These are phyloP conservation scores for Solanum bulbocastanum DNA, from an alignment of 257 asterid species.

Conservation along the genomic window DNA sequence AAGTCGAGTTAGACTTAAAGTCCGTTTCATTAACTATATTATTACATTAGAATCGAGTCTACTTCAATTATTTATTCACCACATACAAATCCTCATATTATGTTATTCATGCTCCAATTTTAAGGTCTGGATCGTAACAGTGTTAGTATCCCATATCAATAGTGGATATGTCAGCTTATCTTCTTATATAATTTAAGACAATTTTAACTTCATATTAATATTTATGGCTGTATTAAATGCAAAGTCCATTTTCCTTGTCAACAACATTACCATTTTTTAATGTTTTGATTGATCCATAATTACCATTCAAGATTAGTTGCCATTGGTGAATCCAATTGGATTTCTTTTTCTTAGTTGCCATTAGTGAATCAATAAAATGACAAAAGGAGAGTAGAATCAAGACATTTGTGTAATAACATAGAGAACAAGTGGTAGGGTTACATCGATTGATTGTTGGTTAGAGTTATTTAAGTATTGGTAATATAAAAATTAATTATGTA, in stretches of 20 bases:
- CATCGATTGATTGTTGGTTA: not conserved
- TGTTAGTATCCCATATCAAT: no score
- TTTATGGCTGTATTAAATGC: not conserved
- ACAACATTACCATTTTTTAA: not conserved
- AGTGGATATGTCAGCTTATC: not conserved
- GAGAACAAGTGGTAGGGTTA: not conserved
- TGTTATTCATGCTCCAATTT: no score
- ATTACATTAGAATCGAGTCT: not conserved
- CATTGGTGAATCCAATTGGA: not conserved
- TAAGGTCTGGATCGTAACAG: no score
- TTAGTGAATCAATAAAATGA: not conserved
- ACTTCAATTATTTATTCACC: not conserved
- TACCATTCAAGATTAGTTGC: not conserved
- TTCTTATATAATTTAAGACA: not conserved
- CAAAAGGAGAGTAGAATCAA: not conserved
- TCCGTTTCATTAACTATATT: not conserved
- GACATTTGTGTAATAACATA: not conserved
- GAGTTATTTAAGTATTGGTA: not conserved
- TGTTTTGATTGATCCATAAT: not conserved
- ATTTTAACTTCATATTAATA: not conserved
- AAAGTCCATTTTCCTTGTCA: not conserved
- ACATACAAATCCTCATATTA: not conserved
- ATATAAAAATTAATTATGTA: not conserved
- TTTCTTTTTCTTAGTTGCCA: not conserved
- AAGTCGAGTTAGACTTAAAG: not conserved